Conservation (phyloP, 139 green algal genomes). For the Chlamydomonas schloesseri region DNA sequence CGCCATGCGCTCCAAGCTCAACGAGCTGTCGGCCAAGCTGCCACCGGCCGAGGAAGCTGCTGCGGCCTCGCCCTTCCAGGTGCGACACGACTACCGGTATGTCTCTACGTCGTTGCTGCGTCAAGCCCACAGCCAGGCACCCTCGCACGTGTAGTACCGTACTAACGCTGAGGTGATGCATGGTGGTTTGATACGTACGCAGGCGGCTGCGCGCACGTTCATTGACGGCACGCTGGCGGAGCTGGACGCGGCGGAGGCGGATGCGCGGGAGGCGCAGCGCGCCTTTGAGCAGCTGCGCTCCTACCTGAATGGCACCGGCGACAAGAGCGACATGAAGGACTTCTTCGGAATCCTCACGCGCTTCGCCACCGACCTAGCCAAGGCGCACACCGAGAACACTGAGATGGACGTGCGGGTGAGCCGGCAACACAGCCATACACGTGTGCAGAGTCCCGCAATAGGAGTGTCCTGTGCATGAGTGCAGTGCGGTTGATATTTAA, state of each 20-base stretch:
- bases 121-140: too few relatives aligned
- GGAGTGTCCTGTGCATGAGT: too few relatives aligned
- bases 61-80: neutral
- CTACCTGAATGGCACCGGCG: constrained; percentile 59
- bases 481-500: too few relatives aligned
- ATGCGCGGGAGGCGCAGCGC: neutral
- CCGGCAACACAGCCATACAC: neutral
- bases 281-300: constrained; percentile 36
- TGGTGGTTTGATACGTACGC: too few relatives aligned
- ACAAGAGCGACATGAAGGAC: constrained; percentile 45
- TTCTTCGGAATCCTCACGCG: constrained; percentile 63
- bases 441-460: too few relatives aligned
- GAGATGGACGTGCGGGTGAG: constrained; percentile 55
- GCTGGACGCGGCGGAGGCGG: neutral
- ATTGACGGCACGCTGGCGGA: neutral
- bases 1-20: constrained; percentile 41
- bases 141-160: too few relatives aligned
- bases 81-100: too few relatives aligned
- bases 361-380: constrained; percentile 61
- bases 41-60: too few relatives aligned
- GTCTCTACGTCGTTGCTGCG: too few relatives aligned
- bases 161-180: too few relatives aligned
- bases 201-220: neutral
- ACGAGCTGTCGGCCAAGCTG: neutral
- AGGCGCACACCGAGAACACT: constrained; percentile 56